Evolutionary conservation across 352 stramenopile genomes (phyloP).

Genomic region (Plasmopara viticola): DNA sequence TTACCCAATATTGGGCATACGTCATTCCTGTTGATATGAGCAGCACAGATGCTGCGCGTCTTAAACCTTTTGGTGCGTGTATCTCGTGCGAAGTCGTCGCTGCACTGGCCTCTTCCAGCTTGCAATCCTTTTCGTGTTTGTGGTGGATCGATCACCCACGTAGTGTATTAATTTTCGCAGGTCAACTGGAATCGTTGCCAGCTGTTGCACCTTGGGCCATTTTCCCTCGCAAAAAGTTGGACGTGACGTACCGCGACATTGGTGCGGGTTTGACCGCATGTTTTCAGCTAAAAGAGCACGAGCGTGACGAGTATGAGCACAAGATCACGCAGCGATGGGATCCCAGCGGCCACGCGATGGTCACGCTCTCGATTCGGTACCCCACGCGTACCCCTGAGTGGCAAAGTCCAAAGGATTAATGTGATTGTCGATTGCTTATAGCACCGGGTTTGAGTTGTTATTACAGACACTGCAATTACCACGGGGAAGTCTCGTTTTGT

Average conservation of each 20-base stretch:
- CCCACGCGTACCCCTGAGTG: background rate
- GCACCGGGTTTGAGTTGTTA: conserved; percentile 77
- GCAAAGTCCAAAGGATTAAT: no score
- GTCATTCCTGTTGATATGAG: conserved; percentile 7
- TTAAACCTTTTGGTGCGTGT: conserved; percentile 26
- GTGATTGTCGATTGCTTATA: conserved; percentile 6
- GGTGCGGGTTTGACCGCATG: conserved; percentile 44
- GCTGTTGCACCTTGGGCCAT: conserved; percentile 61
- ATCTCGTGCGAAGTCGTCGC: background rate
- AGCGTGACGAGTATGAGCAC: conserved; percentile 45
- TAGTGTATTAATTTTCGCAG: conserved; percentile 11
- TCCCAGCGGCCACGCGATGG: conserved; percentile 47
- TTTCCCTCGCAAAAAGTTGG: conserved; percentile 78
- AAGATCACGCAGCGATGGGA: conserved; percentile 53
- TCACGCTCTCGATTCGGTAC: conserved; percentile 70
- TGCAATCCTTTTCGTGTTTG: no score
- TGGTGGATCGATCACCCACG: no score
- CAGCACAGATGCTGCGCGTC: conserved; percentile 2
- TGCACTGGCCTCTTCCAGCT: no score
- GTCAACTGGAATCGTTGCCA: conserved; percentile 47
- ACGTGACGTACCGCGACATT: conserved; percentile 74
- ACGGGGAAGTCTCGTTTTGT: conserved; percentile 60
- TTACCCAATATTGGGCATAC: no score
- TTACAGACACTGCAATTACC: conserved; percentile 72
- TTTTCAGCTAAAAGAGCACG: conserved; percentile 46